Conservation (phyloP, 2,329 filamentous ascomycete genomes). For the Periconia sp. region DNA sequence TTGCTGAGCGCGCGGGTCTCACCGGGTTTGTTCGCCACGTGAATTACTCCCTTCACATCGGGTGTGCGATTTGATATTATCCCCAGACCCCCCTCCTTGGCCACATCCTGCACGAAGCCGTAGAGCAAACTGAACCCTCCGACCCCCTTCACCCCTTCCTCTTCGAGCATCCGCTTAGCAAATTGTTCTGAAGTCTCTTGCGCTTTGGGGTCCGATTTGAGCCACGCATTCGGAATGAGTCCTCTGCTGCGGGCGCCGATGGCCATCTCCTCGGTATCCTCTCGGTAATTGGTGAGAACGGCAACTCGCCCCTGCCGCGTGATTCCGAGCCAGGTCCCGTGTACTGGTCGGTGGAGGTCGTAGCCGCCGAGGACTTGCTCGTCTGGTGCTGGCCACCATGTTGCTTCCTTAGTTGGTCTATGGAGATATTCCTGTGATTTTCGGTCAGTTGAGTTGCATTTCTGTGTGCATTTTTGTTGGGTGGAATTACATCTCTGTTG, state of each 20-base stretch:
- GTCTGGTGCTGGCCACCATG: slow-evolving; percentile 62
- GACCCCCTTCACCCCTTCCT: slow-evolving; percentile 58
- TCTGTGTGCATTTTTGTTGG: not conserved
- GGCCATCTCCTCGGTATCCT: slow-evolving; percentile 48
- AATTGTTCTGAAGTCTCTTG: slow-evolving; percentile 53
- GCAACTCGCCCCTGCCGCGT: slow-evolving; percentile 63
- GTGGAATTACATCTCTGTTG: slow-evolving; percentile 49
- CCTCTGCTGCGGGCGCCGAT: slow-evolving; percentile 57
- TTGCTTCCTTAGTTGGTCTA: slow-evolving; percentile 60
- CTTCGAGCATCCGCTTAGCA: slow-evolving; percentile 56
- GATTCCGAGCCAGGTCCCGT: slow-evolving; percentile 67
- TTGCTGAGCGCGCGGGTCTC: slow-evolving; percentile 65
- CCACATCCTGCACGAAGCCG: slow-evolving; percentile 54
- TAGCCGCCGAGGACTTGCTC: slow-evolving; percentile 61
- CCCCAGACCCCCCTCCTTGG: slow-evolving; percentile 47
- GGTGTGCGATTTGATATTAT: slow-evolving; percentile 65
- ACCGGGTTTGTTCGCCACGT: slow-evolving; percentile 51
- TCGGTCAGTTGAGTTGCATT: slow-evolving; percentile 5
- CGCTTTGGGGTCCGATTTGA: slow-evolving; percentile 45
- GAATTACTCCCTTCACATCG: slow-evolving; percentile 52
- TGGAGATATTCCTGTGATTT: slow-evolving; percentile 59
- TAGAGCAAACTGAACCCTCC: slow-evolving; percentile 66
- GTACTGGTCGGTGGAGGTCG: slow-evolving; percentile 60
- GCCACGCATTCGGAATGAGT: slow-evolving; percentile 61
- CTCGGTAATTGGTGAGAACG: slow-evolving; percentile 66